Percentiles rank a stretch among this genome's conserved stretches.
Evolutionary conservation across 2,329 filamentous ascomycete species (phyloP).

Genomic region (Apiospora arundinis): DNA sequence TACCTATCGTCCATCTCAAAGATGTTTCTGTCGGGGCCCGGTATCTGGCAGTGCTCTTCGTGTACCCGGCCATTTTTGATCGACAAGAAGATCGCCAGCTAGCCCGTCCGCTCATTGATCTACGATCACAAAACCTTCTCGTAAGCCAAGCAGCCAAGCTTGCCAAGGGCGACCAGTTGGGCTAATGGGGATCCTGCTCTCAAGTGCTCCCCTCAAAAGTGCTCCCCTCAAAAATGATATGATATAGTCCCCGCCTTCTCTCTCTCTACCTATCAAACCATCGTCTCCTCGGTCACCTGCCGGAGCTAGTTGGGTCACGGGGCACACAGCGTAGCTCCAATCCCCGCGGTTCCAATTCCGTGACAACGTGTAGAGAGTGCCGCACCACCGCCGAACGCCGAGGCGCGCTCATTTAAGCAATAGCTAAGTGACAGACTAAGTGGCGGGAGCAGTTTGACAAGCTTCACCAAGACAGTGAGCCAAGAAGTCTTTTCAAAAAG

Average conservation of each 20-base stretch:
- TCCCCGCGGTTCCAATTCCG: not conserved
- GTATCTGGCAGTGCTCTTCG: not conserved
- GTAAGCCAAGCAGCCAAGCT: not conserved
- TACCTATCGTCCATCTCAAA: not conserved
- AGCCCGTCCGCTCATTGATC: not conserved
- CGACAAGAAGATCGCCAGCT: constrained; percentile 1
- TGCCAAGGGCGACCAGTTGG: not conserved
- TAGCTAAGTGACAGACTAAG: not conserved
- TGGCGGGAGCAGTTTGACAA: not conserved
- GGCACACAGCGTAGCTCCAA: constrained; percentile 8
- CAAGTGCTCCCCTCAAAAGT: not conserved
- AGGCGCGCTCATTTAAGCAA: not conserved
- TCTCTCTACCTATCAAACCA: not conserved
- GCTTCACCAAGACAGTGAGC: not conserved
- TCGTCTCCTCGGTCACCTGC: constrained; percentile 4
- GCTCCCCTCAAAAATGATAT: not conserved
- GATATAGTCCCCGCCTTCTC: not conserved
- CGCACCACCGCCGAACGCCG: not conserved
- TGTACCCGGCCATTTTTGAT: not conserved
- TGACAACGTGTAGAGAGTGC: not conserved
- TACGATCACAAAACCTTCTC: not conserved
- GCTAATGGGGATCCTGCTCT: not conserved
- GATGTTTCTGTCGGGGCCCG: not conserved
- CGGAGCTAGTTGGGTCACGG: not conserved
- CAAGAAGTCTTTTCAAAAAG: not conserved